Conservation (phyloP, 176 grass and related monocot genomes). For the Triticum timopheevii region DNA sequence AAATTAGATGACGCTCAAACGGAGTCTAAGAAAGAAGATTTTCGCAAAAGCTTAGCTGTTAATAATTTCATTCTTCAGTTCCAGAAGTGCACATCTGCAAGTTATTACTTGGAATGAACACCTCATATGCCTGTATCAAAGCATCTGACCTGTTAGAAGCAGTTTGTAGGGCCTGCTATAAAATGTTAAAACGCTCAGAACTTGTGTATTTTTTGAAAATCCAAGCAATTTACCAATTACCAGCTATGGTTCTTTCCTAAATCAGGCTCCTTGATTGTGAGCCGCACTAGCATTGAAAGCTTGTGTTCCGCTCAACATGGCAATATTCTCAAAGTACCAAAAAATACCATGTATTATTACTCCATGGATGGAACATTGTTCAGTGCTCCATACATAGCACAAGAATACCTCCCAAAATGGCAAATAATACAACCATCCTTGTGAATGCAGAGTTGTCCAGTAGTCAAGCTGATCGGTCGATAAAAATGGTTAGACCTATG, state of each 20-base stretch:
- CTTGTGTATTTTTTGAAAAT: not conserved
- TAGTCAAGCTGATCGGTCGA: not conserved
- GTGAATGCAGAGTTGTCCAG: not conserved
- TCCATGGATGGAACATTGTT: not conserved
- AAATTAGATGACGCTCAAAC: too few relatives aligned
- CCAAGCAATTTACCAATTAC: not conserved
- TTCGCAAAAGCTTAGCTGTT: not conserved
- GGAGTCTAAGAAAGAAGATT: not conserved
- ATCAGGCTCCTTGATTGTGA: not conserved
- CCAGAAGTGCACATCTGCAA: not conserved
- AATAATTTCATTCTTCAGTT: not conserved
- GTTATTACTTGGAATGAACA: not conserved
- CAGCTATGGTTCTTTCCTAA: not conserved
- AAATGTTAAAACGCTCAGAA: not conserved
- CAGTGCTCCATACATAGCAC: not conserved
- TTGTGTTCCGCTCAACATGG: not conserved
- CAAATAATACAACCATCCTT: not conserved
- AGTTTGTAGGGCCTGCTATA: not conserved
- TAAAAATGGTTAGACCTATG: not conserved
- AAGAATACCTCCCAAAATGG: not conserved
- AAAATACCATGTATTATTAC: not conserved
- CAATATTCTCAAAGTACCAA: not conserved
- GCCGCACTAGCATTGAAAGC: not conserved
- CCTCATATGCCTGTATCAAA: not conserved
- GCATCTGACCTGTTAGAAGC: not conserved